These are phyloP conservation scores for Pseudocercospora eumusae DNA, from an alignment of 2,329 filamentous ascomycete genomes.

Conservation along the genomic window DNA sequence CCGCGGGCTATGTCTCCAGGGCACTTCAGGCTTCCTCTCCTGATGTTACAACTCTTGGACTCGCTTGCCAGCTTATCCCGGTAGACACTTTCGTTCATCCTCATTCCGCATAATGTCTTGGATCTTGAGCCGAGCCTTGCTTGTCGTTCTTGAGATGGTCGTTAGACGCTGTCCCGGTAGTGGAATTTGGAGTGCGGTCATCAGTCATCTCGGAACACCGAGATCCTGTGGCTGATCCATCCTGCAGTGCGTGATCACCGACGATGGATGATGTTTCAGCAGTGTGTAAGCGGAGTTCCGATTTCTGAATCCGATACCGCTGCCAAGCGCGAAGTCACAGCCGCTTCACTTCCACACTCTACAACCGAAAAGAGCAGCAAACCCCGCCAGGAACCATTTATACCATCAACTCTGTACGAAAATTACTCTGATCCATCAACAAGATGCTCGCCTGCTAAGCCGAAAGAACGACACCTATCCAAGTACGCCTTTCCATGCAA, in stretches of 20 bases:
- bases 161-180: neutral
- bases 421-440: neutral
- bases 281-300: conserved; percentile 6
- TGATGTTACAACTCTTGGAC: neutral
- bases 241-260: neutral
- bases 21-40: neutral
- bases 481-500: neutral
- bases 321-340: too few species aligned
- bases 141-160: neutral
- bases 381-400: neutral
- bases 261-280: neutral
- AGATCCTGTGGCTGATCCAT: neutral
- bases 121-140: neutral
- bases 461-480: neutral
- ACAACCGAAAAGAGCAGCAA: neutral
- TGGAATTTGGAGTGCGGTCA: neutral
- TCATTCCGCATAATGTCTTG: neutral
- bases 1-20: too few species aligned
- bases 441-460: neutral
- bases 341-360: too few species aligned
- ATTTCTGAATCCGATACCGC: neutral
- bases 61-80: neutral
- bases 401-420: neutral
- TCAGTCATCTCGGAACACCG: neutral
- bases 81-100: neutral